These are phyloP conservation scores for Ogataea minuta DNA, from an alignment of 805 yeast genomes.

Conservation along the genomic window DNA sequence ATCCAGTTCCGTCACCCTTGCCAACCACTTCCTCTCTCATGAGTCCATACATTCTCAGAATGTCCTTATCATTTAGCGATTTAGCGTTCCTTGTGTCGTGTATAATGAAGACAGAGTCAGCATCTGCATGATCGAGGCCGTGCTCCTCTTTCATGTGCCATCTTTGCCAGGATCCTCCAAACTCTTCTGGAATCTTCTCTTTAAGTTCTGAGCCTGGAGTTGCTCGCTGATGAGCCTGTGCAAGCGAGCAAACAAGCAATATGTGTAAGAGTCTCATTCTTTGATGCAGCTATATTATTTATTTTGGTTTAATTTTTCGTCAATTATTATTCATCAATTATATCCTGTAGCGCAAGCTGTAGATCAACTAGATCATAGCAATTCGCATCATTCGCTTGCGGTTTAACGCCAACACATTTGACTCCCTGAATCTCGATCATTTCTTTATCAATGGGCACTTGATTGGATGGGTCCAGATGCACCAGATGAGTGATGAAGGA, in stretches of 20 bases:
- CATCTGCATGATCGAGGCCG: conserved; percentile 67
- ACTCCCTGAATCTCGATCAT: conserved; percentile 44
- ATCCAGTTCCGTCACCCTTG: conserved; percentile 87
- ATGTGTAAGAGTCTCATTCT: conserved; percentile 2
- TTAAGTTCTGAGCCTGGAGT: conserved; percentile 30
- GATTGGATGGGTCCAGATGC: conserved; percentile 46
- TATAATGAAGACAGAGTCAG: conserved; percentile 71
- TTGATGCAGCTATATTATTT: neutral
- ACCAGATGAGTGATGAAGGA: conserved; percentile 62
- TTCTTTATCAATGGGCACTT: conserved; percentile 48
- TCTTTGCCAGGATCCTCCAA: conserved; percentile 65
- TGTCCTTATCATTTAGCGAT: conserved; percentile 55
- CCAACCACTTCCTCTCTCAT: conserved; percentile 72
- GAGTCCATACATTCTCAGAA: conserved; percentile 79
- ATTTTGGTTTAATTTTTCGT: conserved; percentile 1
- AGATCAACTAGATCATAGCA: conserved; percentile 45
- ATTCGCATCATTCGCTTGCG: conserved; percentile 24
- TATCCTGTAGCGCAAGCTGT: conserved; percentile 15
- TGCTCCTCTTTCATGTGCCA: conserved; percentile 95
- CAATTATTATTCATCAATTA: conserved; percentile 5
- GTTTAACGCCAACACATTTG: conserved; percentile 42
- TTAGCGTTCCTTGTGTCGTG: conserved; percentile 73
- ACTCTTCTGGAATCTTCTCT: conserved; percentile 46
- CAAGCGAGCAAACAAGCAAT: neutral
- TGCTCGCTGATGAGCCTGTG: conserved; percentile 10